Conservation (phyloP, 768 basidiomycete species). For the Podaxis mareebaensis region DNA sequence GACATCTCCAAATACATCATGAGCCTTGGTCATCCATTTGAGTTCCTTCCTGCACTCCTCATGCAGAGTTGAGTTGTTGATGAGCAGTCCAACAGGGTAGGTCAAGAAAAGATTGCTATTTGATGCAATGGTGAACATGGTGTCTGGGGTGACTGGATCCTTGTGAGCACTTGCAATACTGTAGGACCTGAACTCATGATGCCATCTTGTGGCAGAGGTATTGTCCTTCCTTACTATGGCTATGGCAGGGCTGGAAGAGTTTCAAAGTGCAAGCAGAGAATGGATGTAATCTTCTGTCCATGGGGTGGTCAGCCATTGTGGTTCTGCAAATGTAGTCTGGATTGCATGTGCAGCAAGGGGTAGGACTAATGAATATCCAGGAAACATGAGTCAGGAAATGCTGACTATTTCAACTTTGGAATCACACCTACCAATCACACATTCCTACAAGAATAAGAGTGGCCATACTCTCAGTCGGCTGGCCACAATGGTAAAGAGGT, state of each 20-base stretch:
- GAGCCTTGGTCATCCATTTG: slow-evolving; percentile 37
- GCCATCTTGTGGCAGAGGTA: slow-evolving; percentile 29
- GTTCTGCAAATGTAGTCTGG: too few species aligned
- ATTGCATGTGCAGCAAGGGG: too few species aligned
- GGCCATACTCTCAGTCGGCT: too few species aligned
- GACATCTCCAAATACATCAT: slow-evolving; percentile 32
- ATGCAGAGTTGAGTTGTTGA: slow-evolving; percentile 34
- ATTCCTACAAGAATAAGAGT: too few species aligned
- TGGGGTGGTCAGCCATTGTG: slow-evolving; percentile 21
- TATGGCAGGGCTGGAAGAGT: slow-evolving; percentile 36
- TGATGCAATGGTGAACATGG: slow-evolving; percentile 42
- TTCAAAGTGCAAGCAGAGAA: slow-evolving; percentile 31
- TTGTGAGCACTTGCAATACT: slow-evolving; percentile 35
- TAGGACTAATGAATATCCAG: too few species aligned
- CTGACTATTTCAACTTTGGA: too few species aligned
- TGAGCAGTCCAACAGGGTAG: slow-evolving; percentile 36
- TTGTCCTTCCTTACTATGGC: slow-evolving; percentile 38
- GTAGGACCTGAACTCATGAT: slow-evolving; percentile 37
- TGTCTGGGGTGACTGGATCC: slow-evolving; percentile 37
- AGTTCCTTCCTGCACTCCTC: slow-evolving; percentile 27
- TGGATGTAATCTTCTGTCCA: slow-evolving; percentile 25
- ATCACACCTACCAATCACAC: too few species aligned
- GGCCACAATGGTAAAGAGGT: too few species aligned
- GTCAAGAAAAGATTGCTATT: slow-evolving; percentile 43
- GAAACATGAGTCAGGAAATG: too few species aligned